Percentiles rank a stretch among this genome's conserved stretches.
These are phyloP conservation scores for Bullera alba DNA, from an alignment of 768 basidiomycete species.

Conservation along the genomic window DNA sequence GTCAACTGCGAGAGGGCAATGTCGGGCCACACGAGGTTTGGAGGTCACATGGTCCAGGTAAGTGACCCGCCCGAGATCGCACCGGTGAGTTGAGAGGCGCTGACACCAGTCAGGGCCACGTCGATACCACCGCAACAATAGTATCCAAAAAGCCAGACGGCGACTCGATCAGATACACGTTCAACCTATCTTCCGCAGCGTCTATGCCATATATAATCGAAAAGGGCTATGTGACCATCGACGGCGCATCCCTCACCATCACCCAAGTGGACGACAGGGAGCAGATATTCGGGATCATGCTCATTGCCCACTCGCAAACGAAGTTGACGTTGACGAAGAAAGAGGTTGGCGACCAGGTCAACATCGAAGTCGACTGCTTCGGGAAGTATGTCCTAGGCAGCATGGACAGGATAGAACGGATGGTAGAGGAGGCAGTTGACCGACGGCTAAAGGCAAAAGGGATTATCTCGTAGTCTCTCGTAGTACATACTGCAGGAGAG, in stretches of 20 bases:
- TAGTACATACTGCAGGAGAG: too few relatives aligned
- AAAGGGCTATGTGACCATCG: conserved; percentile 91
- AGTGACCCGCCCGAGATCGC: conserved; percentile 11
- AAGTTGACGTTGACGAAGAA: conserved; percentile 77
- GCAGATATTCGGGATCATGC: conserved; percentile 76
- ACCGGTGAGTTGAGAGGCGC: not conserved
- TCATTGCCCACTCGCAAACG: conserved; percentile 87
- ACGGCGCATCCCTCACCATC: conserved; percentile 87
- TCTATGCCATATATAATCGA: conserved; percentile 75
- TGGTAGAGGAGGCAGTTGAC: conserved; percentile 41
- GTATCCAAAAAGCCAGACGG: conserved; percentile 64
- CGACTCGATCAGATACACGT: conserved; percentile 76
- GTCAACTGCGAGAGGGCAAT: conserved; percentile 94
- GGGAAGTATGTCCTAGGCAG: conserved; percentile 44
- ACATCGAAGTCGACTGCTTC: conserved; percentile 63
- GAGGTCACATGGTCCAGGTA: conserved; percentile 97
- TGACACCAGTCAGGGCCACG: conserved; percentile 63
- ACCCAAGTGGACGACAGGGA: conserved; percentile 56
- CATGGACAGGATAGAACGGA: conserved; percentile 19
- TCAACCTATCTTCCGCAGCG: conserved; percentile 56
- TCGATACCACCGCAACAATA: conserved; percentile 80
- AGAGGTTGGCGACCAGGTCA: conserved; percentile 69
- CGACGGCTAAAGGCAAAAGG: conserved; percentile 30
- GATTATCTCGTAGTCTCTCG: too few relatives aligned
- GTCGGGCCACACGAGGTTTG: conserved; percentile 82